A percentile compares a stretch with the other conserved stretches of the same genome.
These are phyloP conservation scores for Lupinus albus DNA, from an alignment of 306 rosid species.

Conservation along the genomic window DNA sequence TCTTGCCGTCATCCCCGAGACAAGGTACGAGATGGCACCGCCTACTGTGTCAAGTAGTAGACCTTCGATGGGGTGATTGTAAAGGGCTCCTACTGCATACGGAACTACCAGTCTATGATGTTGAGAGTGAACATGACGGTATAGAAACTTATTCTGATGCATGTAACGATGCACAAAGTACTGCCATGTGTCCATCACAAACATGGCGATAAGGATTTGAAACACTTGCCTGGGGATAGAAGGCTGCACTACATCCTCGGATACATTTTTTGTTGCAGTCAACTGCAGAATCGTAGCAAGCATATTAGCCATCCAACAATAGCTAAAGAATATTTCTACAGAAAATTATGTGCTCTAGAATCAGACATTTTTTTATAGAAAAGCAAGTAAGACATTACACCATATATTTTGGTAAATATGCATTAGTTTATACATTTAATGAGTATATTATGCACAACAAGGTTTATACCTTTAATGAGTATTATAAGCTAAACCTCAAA, in stretches of 20 bases:
- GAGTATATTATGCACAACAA: no score
- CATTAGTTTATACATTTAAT: neutral
- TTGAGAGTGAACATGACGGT: conserved; percentile 81
- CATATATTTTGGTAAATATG: neutral
- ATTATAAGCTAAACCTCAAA: neutral
- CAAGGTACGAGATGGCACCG: conserved; percentile 75
- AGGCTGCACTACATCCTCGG: conserved; percentile 59
- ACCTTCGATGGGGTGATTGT: conserved; percentile 88
- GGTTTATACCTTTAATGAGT: neutral
- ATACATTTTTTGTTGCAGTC: conserved; percentile 50
- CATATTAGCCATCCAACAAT: conserved; percentile 24
- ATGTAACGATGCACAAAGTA: conserved; percentile 86
- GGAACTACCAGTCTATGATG: conserved; percentile 84
- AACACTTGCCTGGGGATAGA: conserved; percentile 54
- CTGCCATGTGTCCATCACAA: conserved; percentile 92
- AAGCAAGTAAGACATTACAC: neutral
- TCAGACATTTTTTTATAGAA: neutral
- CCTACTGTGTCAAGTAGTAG: conserved; percentile 85
- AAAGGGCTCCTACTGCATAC: conserved; percentile 88
- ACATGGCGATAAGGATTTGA: conserved; percentile 76
- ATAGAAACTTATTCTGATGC: conserved; percentile 89
- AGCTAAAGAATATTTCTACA: neutral
- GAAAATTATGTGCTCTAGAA: conserved; percentile 19
- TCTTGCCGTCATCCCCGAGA: conserved; percentile 82
- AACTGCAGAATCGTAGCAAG: conserved; percentile 52